phyloP scores from a whole-genome alignment of 2,329 filamentous ascomycete genomes.

The Botrytis pseudocinerea region DNA sequence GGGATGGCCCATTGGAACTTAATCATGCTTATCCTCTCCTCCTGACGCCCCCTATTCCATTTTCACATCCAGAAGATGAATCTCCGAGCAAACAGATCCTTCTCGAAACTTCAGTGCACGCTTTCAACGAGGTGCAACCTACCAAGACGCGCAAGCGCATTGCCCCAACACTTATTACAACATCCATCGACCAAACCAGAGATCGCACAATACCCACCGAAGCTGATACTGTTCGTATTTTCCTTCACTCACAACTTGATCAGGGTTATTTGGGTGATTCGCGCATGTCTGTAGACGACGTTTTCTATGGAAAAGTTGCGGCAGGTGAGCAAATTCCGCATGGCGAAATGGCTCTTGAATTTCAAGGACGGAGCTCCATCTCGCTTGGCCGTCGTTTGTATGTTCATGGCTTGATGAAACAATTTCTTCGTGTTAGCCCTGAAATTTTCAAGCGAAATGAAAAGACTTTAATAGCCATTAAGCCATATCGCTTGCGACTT shows the following conservation, averaged over 20 bases:
- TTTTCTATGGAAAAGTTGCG: conserved; percentile 44
- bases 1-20: neutral
- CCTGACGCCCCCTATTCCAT: neutral
- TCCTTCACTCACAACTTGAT: conserved; percentile 20
- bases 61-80: neutral
- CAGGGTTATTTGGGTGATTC: conserved; percentile 44
- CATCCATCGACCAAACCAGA: conserved; percentile 30
- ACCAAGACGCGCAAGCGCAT: conserved; percentile 41
- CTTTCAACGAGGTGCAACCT: neutral
- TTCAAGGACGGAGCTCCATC: conserved; percentile 35
- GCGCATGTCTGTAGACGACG: conserved; percentile 43
- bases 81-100: neutral
- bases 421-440: conserved; percentile 41
- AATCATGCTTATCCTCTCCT: neutral
- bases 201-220: conserved; percentile 33
- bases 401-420: conserved; percentile 46
- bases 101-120: no score
- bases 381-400: conserved; percentile 49
- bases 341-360: conserved; percentile 37
- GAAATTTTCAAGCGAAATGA: conserved; percentile 28
- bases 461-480: conserved; percentile 30
- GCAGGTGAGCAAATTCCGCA: conserved; percentile 38
- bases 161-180: conserved; percentile 37
- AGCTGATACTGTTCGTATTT: conserved; percentile 28
- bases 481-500: conserved; percentile 37